Evolutionary conservation across 2,329 filamentous ascomycete genomes (phyloP), one percentile per base, ranked within the genome.

Genomic region (Magnaporthales sp.): DNA sequence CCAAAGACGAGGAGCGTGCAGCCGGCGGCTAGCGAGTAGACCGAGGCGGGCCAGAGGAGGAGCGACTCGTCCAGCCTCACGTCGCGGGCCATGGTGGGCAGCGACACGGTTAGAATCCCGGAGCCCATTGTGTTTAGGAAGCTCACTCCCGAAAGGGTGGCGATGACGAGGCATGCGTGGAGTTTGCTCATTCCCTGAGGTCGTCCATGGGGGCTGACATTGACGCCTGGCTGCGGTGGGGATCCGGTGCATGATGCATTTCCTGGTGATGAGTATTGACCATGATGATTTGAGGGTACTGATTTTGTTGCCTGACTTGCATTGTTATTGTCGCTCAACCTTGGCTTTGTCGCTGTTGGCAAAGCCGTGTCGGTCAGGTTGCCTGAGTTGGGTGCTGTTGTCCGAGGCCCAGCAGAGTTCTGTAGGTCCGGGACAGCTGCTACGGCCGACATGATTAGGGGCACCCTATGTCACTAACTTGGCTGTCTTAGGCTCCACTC

Each of bases 1-100:
- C 77, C 77, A 62, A 77, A 75, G 3, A 79, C 71, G 56, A 79
- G 74, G 5, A 80, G 71, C 6, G 69, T 67, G 26, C 70, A 72
- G 5, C 70, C 71, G 7, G 71, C 70, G 4, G 70, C 67, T 3
- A 73, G 67, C n/a, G 69, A 68, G 32, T 71, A 71, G 26, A 72
- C 70, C 15, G 71, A 69, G 4, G 71, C 67, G 8, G 72, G 72
- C 72, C 72, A 60, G 26, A 60, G 56, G 24, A 60, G 24, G 9
- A 60, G 56, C 26, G 56, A 27, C 9, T 60, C 56, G 56, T 63
- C 70, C 4, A 69, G 64, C 10, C 30, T 29, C 62, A 74, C 56
- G 29, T 72, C 73, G 3, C 22, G 22, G 22, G 72, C 69, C 67
- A 74, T 72, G 11, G 68, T 69, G 6, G 73, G 73, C 11, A 73